Evolutionary conservation across 495 filamentous ascomycete genomes (phyloP), one percentile per base, ranked within the genome.

Genomic region (Daldinia concentrica): DNA sequence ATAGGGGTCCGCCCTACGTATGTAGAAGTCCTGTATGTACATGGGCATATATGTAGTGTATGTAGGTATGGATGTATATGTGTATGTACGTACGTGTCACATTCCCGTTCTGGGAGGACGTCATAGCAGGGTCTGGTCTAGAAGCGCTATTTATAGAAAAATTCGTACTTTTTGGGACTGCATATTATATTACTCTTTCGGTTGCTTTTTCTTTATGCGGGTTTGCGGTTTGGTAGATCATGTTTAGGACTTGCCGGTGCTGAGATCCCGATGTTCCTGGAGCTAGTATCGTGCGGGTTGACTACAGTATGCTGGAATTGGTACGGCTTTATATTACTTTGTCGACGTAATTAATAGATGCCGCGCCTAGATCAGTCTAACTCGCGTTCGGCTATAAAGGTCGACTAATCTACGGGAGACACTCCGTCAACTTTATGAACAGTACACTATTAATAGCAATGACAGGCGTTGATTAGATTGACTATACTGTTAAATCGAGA

Each of bases 61-160:
- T 30, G 27, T 29, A 29, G 30, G 22, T 59, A 34, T 11, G 29
- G 7, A 30, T 11, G 29, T 30, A 30, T 7, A 9, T 34, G 12
- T 11, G 32, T 36, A 36, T 14, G 24, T 45, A 58, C 43, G 37
- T 55, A 50, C 57, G 45, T 45, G 57, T 30, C 57, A 32, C n/a
- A 17, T 37, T 58, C 63, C 62, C 37, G 27, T 48, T 54, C 30
- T 34, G 41, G 37, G 56, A 62, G 37, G 30, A 19, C 22, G 26
- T 27, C 24, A 43, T 17, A 63, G 43, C 15, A n/a, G 24, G 26
- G 50, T 9, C 22, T 12, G 58, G 39, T 66, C 68, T 66, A 71
- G 68, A 66, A 5, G 2, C 50, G 30, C 68, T 71, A 71, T 66
- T 66, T 58, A 71, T 71, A 71, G 62, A 66, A 62, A 36, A 11